Evolutionary conservation across 2,329 filamentous ascomycete species (phyloP), one percentile per base, ranked within the genome.

Genomic region (Aureobasidium sp.): DNA sequence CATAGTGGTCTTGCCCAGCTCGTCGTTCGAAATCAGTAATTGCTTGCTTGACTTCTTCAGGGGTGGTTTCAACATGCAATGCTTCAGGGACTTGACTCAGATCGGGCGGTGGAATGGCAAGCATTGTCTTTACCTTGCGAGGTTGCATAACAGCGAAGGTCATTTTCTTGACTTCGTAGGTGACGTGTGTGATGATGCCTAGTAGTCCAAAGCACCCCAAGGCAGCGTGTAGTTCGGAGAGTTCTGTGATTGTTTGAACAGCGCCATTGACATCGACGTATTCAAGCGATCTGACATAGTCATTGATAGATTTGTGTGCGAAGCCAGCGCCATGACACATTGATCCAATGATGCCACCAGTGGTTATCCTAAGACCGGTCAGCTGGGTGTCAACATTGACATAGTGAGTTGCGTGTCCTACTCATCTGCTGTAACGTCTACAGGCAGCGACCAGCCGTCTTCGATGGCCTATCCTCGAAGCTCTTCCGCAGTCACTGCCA

Each of bases 181-280:
- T 80, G 51, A 81, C 71, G 66, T 81, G 78, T 1, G 79, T 81
- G n/a, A 81, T 73, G n/a, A 81, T 73, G 2, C 79, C 79, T 12
- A 81, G 71, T 1, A 81, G 72, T 1, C 78, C 79, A 49, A 81
- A 80, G 60, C 74, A 75, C 15, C 70, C 70, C 11, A 76, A 75
- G 1, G 78, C 78, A 7, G 77, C 78, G 56, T 70, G 69, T 47
- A 81, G 70, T 4, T 74, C 73, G 1, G 67, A 65, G 11, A 72
- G 71, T 14, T 79, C 72, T 51, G 73, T 72, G 27, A 80, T 73
- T 7, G 68, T 68, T 44, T 75, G 78, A 48, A 74, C 68, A 6
- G 70, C 69, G 5, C 79, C 78, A 62, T 80, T 75, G 53, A 70
- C 74, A 62, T 81, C 78, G 25, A 80, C 72, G 62, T 80, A 80